Base-by-base conservation (phyloP, 495 filamentous ascomycete species). In the Podospora bellae-mahoneyi region DNA sequence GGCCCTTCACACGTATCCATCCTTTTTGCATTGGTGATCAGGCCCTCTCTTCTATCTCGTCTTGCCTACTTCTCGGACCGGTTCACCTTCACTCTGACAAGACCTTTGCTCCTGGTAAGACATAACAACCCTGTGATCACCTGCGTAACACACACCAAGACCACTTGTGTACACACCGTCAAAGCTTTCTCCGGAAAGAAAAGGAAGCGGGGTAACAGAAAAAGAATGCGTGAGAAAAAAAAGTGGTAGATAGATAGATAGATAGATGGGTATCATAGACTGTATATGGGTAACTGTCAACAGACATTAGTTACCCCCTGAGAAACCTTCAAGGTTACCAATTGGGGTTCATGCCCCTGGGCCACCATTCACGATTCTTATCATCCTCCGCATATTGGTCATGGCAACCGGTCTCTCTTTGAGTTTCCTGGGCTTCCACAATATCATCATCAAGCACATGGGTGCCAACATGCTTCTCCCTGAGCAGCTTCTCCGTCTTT, bases 161-260 rank as follows among this genome's bases (percentile, higher is more conserved):
- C 39, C 39, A 6, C 39, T 9, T 34, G 18, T 63, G 57, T 69
- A 16, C 30, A 68, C 59, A 34, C 27, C 53, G 26, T 69, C 63
- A 70, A 55, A 39, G 27, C 60, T 34, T 32, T 34, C 65, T 13
- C 23, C 32, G 61, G 9, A 48, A 48, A 48, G 9, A 48, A 48
- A 48, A 48, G 39, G 39, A 13, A 48, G 39, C 39, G 39, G 39
- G 39, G 39, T 48, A 48, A 23, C 23, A 23, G 23, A 48, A 16
- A 48, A 48, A 48, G 7, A 32, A 32, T 32, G 7, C 7, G 30
- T 32, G 30, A 5, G 9, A 48, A 48, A 13, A 48, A 16, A 48
- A 48, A 48, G 15, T 48, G 9, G 39, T 48, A 48, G 39, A 48
- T 48, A 48, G 39, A 48, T 48, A 48, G 39, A 48, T 48, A 48